Evolutionary conservation across 179 eudicot genomes (phyloP).

Genomic region (Beta corolliflora): DNA sequence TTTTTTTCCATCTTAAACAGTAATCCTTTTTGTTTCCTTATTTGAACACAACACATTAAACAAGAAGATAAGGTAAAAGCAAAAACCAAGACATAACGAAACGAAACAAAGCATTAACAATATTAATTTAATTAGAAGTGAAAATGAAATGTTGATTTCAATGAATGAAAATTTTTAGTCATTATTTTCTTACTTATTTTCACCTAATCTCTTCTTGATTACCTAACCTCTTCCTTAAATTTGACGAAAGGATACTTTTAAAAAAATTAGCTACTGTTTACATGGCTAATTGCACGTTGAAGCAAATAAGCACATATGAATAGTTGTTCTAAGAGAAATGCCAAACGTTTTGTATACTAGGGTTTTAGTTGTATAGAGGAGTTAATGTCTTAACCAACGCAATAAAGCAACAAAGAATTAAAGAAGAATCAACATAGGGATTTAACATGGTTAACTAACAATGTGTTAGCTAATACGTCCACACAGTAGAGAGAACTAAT

Average conservation of each 20-base stretch:
- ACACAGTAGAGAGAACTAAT: no score
- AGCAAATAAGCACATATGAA: slow-evolving; percentile 3
- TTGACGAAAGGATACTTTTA: not conserved
- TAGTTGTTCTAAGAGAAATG: not conserved
- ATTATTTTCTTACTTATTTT: not conserved
- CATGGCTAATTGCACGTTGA: slow-evolving; percentile 1
- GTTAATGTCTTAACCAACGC: no score
- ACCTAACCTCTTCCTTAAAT: slow-evolving; percentile 17
- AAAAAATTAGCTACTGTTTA: not conserved
- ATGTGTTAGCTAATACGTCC: no score
- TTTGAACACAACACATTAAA: slow-evolving; percentile 4
- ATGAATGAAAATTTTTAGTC: not conserved
- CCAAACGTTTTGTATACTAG: not conserved
- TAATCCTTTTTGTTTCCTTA: not conserved
- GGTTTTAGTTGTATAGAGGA: no score
- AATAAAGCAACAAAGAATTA: no score
- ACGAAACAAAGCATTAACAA: not conserved
- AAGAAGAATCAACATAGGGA: no score
- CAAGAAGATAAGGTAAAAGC: slow-evolving; percentile 13
- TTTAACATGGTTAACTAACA: no score
- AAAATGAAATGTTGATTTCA: not conserved
- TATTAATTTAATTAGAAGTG: not conserved
- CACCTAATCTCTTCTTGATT: slow-evolving; percentile 8
- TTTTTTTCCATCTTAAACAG: not conserved
- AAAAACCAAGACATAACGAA: not conserved